Evolutionary conservation across 148 eudicot genomes (phyloP), one percentile per base, ranked within the genome.

Genomic region (Chenopodium formosanum): DNA sequence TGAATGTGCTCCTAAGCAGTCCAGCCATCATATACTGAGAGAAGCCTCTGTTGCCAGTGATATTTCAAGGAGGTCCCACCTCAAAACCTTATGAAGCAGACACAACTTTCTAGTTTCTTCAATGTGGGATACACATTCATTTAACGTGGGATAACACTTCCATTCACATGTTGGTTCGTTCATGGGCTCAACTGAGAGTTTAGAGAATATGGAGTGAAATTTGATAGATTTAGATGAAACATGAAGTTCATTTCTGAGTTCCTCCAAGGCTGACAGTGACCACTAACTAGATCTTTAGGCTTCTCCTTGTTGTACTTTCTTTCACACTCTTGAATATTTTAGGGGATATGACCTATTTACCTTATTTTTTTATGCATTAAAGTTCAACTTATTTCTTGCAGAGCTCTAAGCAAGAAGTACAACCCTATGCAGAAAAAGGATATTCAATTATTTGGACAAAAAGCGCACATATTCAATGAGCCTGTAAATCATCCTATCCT

Each of bases 381-480:
- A 80, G 7, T 19, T 32, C 20, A 34, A 37, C 20, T 73, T 23
- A 25, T 52, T 63, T 50, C 32, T 78, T 66, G 84, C 81, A 85
- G 87, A 75, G 34, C 52, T 67, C 62, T 69, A 69, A 67, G 63
- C 72, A 78, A 67, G 78, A n/a, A 23, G 76, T 46, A 58, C 47
- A 67, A 74, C 48, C 19, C 67, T 12, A 31, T 77, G 70, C 75
- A 27, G 48, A 48, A 68, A 37, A 56, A 65, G 66, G 44, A 50
- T 46, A n/a, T 66, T 47, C 74, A 62, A 68, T 37, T 72, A 20
- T 76, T 73, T 12, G 71, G 52, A 44, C 79, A 73, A 37, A 81
- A 44, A 66, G 79, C 70, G 84, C 68, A 73, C 25, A 76, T 23
- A 23, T 31, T 79, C 74, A 76, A 17, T 52, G 32, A 50, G 13